Base-by-base conservation (phyloP, 2,329 filamentous ascomycete genomes). In the Apiospora kogelbergensis region DNA sequence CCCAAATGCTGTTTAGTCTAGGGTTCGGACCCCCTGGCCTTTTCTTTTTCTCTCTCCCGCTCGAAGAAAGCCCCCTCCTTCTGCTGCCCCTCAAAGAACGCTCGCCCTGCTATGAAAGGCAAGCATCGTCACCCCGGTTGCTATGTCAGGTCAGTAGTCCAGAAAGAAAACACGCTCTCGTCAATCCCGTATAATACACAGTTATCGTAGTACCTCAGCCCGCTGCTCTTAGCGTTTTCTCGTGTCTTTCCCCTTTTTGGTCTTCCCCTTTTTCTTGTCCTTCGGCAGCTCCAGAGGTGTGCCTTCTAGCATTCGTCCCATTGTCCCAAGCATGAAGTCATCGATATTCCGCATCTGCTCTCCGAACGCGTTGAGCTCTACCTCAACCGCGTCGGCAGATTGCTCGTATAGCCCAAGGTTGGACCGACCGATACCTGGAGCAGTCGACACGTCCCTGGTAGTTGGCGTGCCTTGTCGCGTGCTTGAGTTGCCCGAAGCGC, bases 241-340 rank as follows among this genome's bases (percentile, higher is more conserved):
- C 44, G 65, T 66, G 65, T 89, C 88, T 72, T 86, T 88, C 66
- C 88, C 87, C 75, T 82, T 84, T 78, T 84, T 85, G 71, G 83
- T 89, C 79, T 88, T 90, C 44, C 84, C 84, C 79, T 86, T 89
- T 78, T 88, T 90, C 78, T 88, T 89, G 74, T 91, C 89, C 79
- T 85, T 89, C 6, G 89, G 89, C 40, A 91, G 77, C 72, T 91
- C 89, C 68, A 91, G 79, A 66, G 87, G 84, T 30, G 88, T 88
- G 64, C 86, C 83, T 74, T 87, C 86, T 26, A 91, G 81, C 76
- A 85, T 83, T 72, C 81, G 89, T 63, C 86, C 85, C 89, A 95
- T 93, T 68, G 88, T 87, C 44, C 83, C 82, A 66, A 96, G 81
- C 86, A 96, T 91, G 77, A 92, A 94, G 66, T 94, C 90, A 76